Base-by-base conservation (phyloP, 108 stramenopile genomes). In the Mayamaea pseudoterrestris region DNA sequence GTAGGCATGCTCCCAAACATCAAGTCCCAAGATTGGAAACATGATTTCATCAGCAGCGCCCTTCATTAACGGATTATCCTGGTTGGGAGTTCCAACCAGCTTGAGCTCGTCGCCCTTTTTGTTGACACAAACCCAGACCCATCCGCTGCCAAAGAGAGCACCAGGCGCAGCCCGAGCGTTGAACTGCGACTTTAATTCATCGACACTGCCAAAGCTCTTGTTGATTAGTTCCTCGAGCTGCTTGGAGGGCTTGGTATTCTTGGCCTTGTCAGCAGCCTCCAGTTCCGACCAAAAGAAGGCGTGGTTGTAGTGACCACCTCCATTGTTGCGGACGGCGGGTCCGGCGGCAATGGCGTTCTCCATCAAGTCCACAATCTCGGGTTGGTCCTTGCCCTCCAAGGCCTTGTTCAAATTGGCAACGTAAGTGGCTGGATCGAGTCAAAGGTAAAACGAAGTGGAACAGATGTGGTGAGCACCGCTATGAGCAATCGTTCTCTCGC, bases 1-100 rank as follows among this genome's bases (percentile, higher is more conserved):
- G 79, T 96, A 96, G 12, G 97, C 95, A 65, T 93, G 93, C 61
- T 99, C 98, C 98, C 98, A 99, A 7, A 99, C 96, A 81, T 97
- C 98, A 25, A 99, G 53, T 23, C 98, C 98, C 28, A 99, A 73
- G 52, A 99, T 94, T 40, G 98, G 98, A 69, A 76, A 80, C 63
- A 85, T 93, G 53, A 96, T 71, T 49, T 93, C 95, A 41, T 89
- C 84, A 27, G 61, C 65, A 6, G 56, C 40, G 20, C 91, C 91
- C 75, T 93, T 89, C 91, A 93, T 86, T 63, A 93, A 70, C 20
- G 91, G 95, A 47, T 96, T 97, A 77, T 99, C 98, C 78, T 99
- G 93, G 69, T 95, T 97, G 46, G 94, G 79, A 30, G 90, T 93
- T 23, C 82, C 80, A 41, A 88, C 82, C 49, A 98, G 72, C 57